Evolutionary conservation across 495 filamentous ascomycete genomes (phyloP).

Genomic region (Bombardia bombarda): DNA sequence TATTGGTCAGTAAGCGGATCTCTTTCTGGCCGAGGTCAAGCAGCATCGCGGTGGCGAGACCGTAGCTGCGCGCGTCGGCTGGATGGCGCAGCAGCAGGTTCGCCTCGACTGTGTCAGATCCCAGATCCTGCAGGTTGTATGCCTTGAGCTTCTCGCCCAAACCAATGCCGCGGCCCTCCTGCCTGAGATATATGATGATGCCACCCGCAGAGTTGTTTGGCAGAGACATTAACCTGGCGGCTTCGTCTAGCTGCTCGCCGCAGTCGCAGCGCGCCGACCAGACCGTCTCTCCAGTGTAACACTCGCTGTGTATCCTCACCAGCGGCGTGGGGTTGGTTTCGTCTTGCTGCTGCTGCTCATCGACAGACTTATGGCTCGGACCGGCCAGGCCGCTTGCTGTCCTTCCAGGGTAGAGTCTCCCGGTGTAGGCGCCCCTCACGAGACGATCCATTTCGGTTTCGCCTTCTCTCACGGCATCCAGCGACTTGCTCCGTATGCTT

Average conservation of each 20-base stretch:
- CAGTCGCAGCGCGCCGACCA: slow-evolving; percentile 98
- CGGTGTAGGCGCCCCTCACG: slow-evolving; percentile 87
- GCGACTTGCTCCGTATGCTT: slow-evolving; percentile 67
- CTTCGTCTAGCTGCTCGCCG: slow-evolving; percentile 95
- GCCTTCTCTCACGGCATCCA: slow-evolving; percentile 73
- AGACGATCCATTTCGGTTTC: slow-evolving; percentile 96
- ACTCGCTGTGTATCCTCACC: slow-evolving; percentile 94
- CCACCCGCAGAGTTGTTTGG: slow-evolving; percentile 60
- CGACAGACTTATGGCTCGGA: background rate
- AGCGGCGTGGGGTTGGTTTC: slow-evolving; percentile 43
- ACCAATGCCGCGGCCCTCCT: slow-evolving; percentile 94
- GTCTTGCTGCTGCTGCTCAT: slow-evolving; percentile 6
- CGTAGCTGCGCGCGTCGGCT: slow-evolving; percentile 89
- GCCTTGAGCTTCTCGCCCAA: slow-evolving; percentile 94
- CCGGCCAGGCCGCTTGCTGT: slow-evolving; percentile 50
- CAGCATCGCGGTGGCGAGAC: slow-evolving; percentile 89
- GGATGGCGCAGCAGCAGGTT: slow-evolving; percentile 88
- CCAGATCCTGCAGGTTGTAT: slow-evolving; percentile 94
- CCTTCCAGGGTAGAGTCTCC: slow-evolving; percentile 78
- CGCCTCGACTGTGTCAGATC: slow-evolving; percentile 91
- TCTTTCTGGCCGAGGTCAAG: slow-evolving; percentile 73
- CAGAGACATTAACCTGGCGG: slow-evolving; percentile 88
- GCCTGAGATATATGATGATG: slow-evolving; percentile 88
- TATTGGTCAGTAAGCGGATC: slow-evolving; percentile 88
- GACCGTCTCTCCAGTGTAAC: slow-evolving; percentile 96